Evolutionary conservation across 169 alveolate species (phyloP).

Genomic region (Plasmodium billcollinsi): DNA sequence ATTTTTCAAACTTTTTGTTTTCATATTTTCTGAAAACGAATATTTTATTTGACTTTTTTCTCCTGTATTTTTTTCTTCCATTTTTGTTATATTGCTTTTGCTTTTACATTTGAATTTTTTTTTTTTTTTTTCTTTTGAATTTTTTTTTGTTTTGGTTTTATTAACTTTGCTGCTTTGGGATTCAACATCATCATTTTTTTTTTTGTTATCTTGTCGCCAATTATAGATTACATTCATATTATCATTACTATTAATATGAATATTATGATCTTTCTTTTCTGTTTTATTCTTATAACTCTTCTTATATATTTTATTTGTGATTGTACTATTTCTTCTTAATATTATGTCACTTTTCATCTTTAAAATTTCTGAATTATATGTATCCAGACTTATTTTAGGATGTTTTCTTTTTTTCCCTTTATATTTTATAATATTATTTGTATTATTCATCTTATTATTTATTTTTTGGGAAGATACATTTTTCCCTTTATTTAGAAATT

Average conservation of each 20-base stretch:
- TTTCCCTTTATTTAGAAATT: background rate
- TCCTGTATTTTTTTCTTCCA: slow-evolving; percentile 17
- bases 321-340: slow-evolving; percentile 19
- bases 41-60: slow-evolving; percentile 7
- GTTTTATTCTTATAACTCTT: background rate
- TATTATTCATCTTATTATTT: background rate
- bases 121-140: background rate
- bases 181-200: no score
- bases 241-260: no score
- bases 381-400: background rate
- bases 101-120: background rate
- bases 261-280: background rate
- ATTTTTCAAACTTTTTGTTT: slow-evolving; percentile 8
- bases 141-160: background rate
- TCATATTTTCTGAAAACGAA: slow-evolving; percentile 2
- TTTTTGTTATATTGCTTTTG: background rate
- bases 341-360: slow-evolving; percentile 27
- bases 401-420: slow-evolving; percentile 23
- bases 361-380: slow-evolving; percentile 42
- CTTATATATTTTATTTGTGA: slow-evolving; percentile 17
- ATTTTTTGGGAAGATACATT: background rate
- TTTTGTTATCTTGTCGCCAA: no score
- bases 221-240: no score
- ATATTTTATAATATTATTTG: background rate
- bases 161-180: background rate